Evolutionary conservation across 495 filamentous ascomycete species (phyloP), one percentile per base, ranked within the genome.

Genomic region (Penicillium antarcticum): DNA sequence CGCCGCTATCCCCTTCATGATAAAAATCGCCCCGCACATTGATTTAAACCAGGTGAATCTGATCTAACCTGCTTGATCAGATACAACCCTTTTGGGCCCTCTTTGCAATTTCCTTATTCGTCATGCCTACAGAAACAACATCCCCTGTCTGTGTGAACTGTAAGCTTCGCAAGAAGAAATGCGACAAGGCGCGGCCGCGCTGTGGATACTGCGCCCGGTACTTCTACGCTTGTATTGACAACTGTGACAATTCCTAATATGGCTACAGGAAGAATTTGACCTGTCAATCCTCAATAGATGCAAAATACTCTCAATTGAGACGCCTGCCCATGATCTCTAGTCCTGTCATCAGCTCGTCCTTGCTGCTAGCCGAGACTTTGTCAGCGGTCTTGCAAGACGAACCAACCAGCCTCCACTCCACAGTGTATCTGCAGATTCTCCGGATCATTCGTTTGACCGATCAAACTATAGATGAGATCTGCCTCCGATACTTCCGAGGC

Each of bases 111-210:
- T n/a, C n/a, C n/a, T n/a, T 32, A 32, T 11, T 11, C 29, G 29
- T 11, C 29, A 32, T 32, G 29, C 29, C 29, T 32, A 32, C 29
- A 32, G 29, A 32, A 11, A 32, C 29, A 32, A 5, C 29, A 32
- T 5, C 5, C 11, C 29, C 11, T 7, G 61, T 55, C 7, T 74
- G 71, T 38, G 42, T 48, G n/a, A 67, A 50, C 23, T 75, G 71
- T 51, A 71, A 68, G 49, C 33, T 45, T 1, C 61, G 68, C 21
- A 75, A 75, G 54, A 70, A 72, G 45, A 68, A 63, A 39, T 75
- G 70, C 38, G 61, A 66, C 52, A 73, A 69, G 39, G 52, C 37
- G 1, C 37, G 62, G 12, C 71, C 70, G 12, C 45, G 51, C 5
- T 75, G 71, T 57, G 58, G 60, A 29, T 68, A 65, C 32, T 75